Base-by-base conservation (phyloP, 345 rosid species). In the Gynandropsis gynandra region DNA sequence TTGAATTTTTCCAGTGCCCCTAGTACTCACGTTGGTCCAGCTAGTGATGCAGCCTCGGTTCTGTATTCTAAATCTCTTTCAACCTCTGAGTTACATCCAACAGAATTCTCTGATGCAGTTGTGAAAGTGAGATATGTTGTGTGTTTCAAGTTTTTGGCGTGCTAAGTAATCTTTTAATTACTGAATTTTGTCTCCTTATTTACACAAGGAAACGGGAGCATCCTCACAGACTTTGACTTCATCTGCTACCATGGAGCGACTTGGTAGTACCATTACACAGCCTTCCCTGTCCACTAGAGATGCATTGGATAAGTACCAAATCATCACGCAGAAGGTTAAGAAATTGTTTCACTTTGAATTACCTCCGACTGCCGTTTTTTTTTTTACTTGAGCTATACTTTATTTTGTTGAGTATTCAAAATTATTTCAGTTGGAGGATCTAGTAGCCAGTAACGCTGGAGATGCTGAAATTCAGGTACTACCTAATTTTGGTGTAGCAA, bases 391-490 rank as follows among this genome's bases (percentile, higher is more conserved):
- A 13, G 27, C 4, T 36, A 46, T 10, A 43, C 19, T 17, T 42
- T 19, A 41, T 71, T 56, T 63, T 33, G 40, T 56, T 73, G 39
- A 71, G 21, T 47, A 13, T 11, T 18, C 20, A 10, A 36, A 52
- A 51, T 75, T 60, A 24, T 70, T 73, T 58, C 83, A 92, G 97
- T 68, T 92, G 79, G 99, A 92, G 65, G 74, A 77, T 43, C 70
- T 83, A 70, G 80, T 83, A 56, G 61, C 76, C n/a, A 70, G 57
- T 60, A 88, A 78, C 59, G 76, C 76, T 14, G 76, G 81, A 61
- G 97, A 85, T 75, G 76, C 73, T 46, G 99, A 88, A 60, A 68
- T 85, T 62, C 95, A 87, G 99, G 99, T 92, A 73, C 31, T 67
- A 1, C 59, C 15, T 50, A 10, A 38, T 11, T 13, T 5, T 27